Percentiles rank a stretch among this genome's conserved stretches.
These are phyloP conservation scores for Clavispora asparagi DNA, from an alignment of 805 yeast species.

Conservation along the genomic window DNA sequence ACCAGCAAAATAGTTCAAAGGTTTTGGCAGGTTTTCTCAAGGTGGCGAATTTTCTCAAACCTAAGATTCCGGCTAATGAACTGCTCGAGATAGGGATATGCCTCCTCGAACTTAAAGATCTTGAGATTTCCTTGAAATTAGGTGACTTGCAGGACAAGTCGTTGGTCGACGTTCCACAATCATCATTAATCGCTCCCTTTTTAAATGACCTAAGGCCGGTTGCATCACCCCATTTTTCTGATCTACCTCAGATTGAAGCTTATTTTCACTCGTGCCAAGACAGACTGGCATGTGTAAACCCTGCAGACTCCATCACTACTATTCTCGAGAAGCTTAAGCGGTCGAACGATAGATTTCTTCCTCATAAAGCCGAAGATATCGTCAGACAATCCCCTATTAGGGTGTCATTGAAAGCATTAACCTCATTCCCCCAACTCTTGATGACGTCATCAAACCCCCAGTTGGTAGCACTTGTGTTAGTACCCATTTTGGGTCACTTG, in stretches of 20 bases:
- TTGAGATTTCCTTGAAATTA: not conserved
- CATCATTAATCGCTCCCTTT: not conserved
- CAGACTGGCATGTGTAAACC: not conserved
- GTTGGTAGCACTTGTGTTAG: not conserved
- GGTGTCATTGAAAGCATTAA: not conserved
- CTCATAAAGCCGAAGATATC: not conserved
- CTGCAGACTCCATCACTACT: not conserved
- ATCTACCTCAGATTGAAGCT: not conserved
- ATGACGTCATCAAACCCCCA: not conserved
- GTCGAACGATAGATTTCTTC: not conserved
- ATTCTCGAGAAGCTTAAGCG: not conserved
- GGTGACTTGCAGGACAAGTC: not conserved
- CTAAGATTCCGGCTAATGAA: not conserved
- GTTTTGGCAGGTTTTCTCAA: constrained; percentile 12
- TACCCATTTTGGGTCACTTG: not conserved
- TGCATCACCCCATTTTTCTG: not conserved
- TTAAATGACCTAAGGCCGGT: not conserved
- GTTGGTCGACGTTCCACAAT: not conserved
- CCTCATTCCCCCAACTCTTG: not conserved
- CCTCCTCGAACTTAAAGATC: constrained; percentile 3
- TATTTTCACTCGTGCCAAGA: not conserved
- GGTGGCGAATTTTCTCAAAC: constrained; percentile 5
- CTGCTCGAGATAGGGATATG: not conserved
- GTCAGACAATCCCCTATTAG: not conserved
- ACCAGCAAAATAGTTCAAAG: constrained; percentile 9